A percentile compares a stretch with the other conserved stretches of the same genome.
Conservation (phyloP, 345 rosid genomes). For the Abelmoschus esculentus region DNA sequence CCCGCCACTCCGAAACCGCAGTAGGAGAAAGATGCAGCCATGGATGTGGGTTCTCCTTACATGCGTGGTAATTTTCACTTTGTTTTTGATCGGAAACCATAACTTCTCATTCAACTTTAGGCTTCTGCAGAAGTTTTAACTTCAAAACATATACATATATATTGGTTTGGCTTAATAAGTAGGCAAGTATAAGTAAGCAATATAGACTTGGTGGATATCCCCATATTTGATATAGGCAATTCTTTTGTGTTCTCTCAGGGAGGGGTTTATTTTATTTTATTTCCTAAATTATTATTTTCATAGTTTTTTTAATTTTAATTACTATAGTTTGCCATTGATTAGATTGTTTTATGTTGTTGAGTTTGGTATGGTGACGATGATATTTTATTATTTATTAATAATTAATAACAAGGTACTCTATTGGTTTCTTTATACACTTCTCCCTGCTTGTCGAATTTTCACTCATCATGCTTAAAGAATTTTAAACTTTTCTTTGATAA, state of each 20-base stretch:
- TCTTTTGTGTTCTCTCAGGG: background rate
- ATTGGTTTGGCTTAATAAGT: background rate
- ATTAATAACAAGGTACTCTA: background rate
- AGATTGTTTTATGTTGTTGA: background rate
- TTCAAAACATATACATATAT: background rate
- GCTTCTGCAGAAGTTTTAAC: constrained; percentile 12
- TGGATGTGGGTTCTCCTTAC: constrained; percentile 71
- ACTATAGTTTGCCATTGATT: background rate
- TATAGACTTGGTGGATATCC: background rate
- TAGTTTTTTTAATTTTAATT: background rate
- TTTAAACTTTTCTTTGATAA: background rate
- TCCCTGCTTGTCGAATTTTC: background rate
- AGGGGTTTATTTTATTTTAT: background rate
- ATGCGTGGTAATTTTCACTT: constrained; percentile 26
- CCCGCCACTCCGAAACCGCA: constrained; percentile 56
- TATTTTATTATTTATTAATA: background rate
- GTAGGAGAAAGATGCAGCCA: constrained; percentile 58
- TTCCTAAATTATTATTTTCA: background rate
- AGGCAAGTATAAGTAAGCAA: background rate
- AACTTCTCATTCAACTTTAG: constrained; percentile 28
- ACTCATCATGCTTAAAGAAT: background rate
- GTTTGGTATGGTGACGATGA: background rate
- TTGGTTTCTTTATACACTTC: background rate
- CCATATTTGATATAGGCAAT: background rate
- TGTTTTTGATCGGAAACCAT: constrained; percentile 51